Percentiles rank a stretch among this genome's conserved stretches.
Conservation (phyloP, 2,329 filamentous ascomycete genomes). For the Pyricularia grisea region DNA sequence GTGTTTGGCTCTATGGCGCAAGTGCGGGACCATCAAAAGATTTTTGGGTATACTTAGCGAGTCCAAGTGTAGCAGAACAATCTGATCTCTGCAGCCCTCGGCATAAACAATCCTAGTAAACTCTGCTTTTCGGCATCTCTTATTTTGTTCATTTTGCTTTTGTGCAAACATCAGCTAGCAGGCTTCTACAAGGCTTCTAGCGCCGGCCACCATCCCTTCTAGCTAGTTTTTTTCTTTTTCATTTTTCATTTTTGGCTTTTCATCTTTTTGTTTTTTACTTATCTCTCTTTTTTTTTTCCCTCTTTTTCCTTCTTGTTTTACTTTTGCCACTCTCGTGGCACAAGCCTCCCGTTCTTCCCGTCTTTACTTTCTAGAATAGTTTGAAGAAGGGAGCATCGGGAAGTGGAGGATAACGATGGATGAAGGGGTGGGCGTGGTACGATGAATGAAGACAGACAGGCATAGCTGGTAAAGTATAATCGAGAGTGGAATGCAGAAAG, state of each 20-base stretch:
- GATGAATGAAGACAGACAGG: background rate
- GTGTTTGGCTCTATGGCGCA: background rate
- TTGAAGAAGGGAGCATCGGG: background rate
- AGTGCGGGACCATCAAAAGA: background rate
- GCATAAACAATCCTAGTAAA: background rate
- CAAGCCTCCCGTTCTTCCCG: background rate
- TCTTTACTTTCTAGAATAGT: background rate
- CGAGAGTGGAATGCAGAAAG: background rate
- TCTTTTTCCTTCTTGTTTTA: background rate
- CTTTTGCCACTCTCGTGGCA: background rate
- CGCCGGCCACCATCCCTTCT: background rate
- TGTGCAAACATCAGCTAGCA: background rate
- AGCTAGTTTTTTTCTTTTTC: background rate
- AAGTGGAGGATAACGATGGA: background rate
- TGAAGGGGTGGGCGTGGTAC: background rate
- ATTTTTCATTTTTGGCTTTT: too few relatives aligned
- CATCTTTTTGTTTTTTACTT: too few relatives aligned
- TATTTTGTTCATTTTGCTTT: background rate
- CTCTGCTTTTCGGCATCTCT: background rate
- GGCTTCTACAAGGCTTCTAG: background rate
- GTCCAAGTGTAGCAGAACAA: background rate
- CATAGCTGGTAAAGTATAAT: slow-evolving; percentile 10
- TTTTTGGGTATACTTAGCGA: background rate
- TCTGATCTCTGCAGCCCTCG: background rate
- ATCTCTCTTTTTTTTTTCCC: too few relatives aligned